Conservation (phyloP, 164 flowering plant species). For the Annona cherimola region DNA sequence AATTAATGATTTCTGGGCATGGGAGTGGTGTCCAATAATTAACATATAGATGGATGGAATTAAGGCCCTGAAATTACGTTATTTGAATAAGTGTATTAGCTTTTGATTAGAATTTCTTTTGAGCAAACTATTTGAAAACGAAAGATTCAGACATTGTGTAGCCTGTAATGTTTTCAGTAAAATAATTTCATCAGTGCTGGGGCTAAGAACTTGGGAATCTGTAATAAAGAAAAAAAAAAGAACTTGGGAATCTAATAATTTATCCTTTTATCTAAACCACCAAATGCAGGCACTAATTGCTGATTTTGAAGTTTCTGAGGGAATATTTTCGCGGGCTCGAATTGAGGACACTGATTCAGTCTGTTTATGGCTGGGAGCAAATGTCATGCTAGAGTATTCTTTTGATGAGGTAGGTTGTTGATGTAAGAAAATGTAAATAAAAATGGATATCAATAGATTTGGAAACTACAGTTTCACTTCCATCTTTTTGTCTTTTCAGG, state of each 20-base stretch:
- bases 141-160: too few species aligned
- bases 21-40: background rate
- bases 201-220: too few species aligned
- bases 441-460: background rate
- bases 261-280: background rate
- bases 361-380: slow-evolving; percentile 97
- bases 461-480: background rate
- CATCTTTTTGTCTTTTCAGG: slow-evolving; percentile 34
- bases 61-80: too few species aligned
- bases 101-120: too few species aligned
- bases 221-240: too few species aligned
- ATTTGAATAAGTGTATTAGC: too few species aligned
- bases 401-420: slow-evolving; percentile 23
- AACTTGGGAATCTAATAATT: background rate
- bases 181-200: too few species aligned
- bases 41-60: background rate
- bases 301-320: slow-evolving; percentile 97
- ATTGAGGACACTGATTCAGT: slow-evolving; percentile 72
- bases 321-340: slow-evolving; percentile 84
- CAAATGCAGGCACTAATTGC: slow-evolving; percentile 58
- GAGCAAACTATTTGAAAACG: too few species aligned
- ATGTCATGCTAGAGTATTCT: slow-evolving; percentile 89
- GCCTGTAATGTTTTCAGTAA: too few species aligned
- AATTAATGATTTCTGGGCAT: background rate
- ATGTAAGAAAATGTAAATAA: too few species aligned